Evolutionary conservation across 2,329 filamentous ascomycete species (phyloP), one percentile per base, ranked within the genome.

Genomic region (Pseudogymnoascus sp.): DNA sequence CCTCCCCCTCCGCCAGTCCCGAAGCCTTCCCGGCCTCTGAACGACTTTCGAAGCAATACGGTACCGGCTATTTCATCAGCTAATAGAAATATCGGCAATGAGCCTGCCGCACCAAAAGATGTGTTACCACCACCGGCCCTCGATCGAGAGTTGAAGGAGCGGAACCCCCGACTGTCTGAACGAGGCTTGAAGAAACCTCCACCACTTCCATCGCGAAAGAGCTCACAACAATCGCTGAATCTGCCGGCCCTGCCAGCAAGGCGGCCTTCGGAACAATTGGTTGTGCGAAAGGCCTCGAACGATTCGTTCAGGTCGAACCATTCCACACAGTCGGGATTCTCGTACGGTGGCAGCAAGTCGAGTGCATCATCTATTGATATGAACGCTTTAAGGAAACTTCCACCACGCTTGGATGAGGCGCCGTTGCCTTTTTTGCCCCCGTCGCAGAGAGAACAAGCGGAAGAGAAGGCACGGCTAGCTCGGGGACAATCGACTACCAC

Each of bases 341-440:
- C 83, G 68, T 31, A 67, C 76, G 2, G 70, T 74, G 28, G 80
- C 78, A 8, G 83, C 1, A 76, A 76, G 21, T 79, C 81, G 0
- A 85, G 79, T 68, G 74, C 77, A 57, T 74, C 76, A 8, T 81
- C 82, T 1, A 73, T 74, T 10, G 67, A 72, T 1, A 66, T 73
- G 6, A 62, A 71, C 5, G 67, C 74, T 5, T 66, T 74, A 13
- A 78, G 83, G 65, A 84, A 80, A 62, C 71, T 87, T 21, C 83
- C 85, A 2, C 84, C 85, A 1, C 72, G 80, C 0, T 78, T 83
- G 59, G 83, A 84, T 62, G 77, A 81, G 35, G 76, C 82, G n/a
- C 82, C 79, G 60, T 75, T 87, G 10, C 85, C 84, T 0, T 78
- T 80, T 10, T 72, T 87, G 36, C 85, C 84, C 0, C 84, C 83